These are phyloP conservation scores for Ustilago hordei DNA, from an alignment of 1,284 basidiomycete species.

Conservation along the genomic window DNA sequence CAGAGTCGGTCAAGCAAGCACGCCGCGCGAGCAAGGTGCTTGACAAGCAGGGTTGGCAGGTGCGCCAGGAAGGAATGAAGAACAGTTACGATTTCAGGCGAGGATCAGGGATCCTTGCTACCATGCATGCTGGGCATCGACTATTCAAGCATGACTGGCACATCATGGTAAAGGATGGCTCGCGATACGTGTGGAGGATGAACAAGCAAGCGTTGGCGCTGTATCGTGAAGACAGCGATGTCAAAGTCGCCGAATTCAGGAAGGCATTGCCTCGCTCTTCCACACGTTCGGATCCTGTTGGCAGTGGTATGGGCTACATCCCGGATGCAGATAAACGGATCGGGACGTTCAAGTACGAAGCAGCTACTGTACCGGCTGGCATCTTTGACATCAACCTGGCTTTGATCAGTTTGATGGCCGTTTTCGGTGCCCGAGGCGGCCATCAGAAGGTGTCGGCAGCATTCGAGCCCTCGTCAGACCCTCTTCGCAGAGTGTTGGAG, in stretches of 20 bases:
- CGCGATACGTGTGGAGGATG: constrained; percentile 40
- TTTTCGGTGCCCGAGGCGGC: constrained; percentile 36
- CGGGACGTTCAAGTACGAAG: constrained; percentile 27
- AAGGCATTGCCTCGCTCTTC: constrained; percentile 18
- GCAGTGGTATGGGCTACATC: background rate
- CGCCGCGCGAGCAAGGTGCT: constrained; percentile 29
- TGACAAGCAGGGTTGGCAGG: constrained; percentile 41
- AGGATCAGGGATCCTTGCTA: constrained; percentile 39
- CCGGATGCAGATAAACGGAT: constrained; percentile 5
- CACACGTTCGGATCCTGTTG: background rate
- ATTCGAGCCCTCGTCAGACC: constrained; percentile 30
- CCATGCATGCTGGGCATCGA: constrained; percentile 40
- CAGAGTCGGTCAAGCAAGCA: constrained; percentile 9
- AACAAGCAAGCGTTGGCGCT: constrained; percentile 37
- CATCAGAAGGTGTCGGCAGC: constrained; percentile 29
- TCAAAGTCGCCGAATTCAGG: constrained; percentile 36
- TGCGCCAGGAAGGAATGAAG: constrained; percentile 42
- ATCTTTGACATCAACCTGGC: constrained; percentile 33
- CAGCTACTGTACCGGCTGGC: background rate
- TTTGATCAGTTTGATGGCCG: constrained; percentile 32
- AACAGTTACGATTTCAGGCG: constrained; percentile 46
- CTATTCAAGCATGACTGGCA: constrained; percentile 51
- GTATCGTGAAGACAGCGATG: constrained; percentile 23
- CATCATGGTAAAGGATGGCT: constrained; percentile 39
- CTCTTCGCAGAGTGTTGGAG: constrained; percentile 25